A percentile compares a stretch with the other conserved stretches of the same genome.
Conservation (phyloP, 2,329 filamentous ascomycete species). For the Pseudogymnoascus sp. region DNA sequence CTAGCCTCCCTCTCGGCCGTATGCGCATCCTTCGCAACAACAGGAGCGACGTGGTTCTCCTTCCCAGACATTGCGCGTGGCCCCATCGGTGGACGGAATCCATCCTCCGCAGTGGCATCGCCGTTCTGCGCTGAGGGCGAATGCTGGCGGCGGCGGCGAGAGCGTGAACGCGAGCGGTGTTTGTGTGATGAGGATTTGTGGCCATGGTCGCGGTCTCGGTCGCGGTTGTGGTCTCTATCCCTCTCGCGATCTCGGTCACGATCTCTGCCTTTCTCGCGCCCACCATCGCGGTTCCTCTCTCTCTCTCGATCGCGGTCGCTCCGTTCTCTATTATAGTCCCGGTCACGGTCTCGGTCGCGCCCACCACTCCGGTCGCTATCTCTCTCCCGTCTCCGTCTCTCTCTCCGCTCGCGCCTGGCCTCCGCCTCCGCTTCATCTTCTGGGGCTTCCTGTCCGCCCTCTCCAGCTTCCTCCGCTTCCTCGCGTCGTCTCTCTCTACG, state of each 20-base stretch:
- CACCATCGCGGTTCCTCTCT: constrained; percentile 39
- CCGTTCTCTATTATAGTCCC: constrained; percentile 41
- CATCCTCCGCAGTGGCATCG: constrained; percentile 10
- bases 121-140: neutral
- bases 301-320: constrained; percentile 32
- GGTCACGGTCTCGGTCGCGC: constrained; percentile 37
- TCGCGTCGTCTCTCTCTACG: constrained; percentile 27
- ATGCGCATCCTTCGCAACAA: constrained; percentile 45
- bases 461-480: constrained; percentile 26
- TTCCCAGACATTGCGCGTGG: constrained; percentile 20
- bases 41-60: neutral
- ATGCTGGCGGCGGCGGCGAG: neutral
- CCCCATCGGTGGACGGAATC: constrained; percentile 33
- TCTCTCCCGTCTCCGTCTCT: constrained; percentile 38
- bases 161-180: constrained; percentile 10
- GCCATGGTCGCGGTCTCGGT: constrained; percentile 33
- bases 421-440: constrained; percentile 21
- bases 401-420: constrained; percentile 50
- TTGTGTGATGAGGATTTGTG: constrained; percentile 25
- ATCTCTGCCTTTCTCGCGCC: constrained; percentile 33
- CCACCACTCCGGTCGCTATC: constrained; percentile 38
- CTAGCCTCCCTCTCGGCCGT: constrained; percentile 61
- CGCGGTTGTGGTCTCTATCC: constrained; percentile 30
- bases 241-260: constrained; percentile 31
- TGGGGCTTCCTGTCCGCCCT: constrained; percentile 25